Evolutionary conservation across 352 stramenopile species (phyloP), one percentile per base, ranked within the genome.

Genomic region (Phytophthora gonapodyides): DNA sequence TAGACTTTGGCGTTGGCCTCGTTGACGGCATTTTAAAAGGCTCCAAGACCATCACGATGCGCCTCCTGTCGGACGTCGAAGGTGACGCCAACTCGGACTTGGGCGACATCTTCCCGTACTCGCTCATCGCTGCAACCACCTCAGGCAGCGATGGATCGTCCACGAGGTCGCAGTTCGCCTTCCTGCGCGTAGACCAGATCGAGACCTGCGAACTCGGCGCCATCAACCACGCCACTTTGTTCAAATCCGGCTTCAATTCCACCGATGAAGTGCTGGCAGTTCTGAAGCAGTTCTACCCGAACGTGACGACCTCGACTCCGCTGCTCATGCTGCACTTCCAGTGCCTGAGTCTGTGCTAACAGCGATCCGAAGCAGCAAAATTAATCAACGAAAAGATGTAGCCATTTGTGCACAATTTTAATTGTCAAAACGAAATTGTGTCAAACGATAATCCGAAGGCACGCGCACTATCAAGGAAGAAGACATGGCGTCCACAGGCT

Each of bases 21-120:
- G 75, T 84, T 5, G 43, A 60, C 1, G 69, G 72, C 17, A 82
- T 92, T 27, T 40, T 83, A 1, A 16, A 38, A 5, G 50, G 71
- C 51, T 54, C 52, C 5, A 93, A 93, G 54, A 80, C 64, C 0
- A 71, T 89, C 33, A 93, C 81, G 19, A 91, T 93, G 76, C 84
- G 83, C 1, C 67, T 91, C 5, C 15, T 74, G 7, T 87, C 78
- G 1, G 83, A 89, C 49, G 41, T 75, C 3, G 34, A 67, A 15
- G 50, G 66, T 38, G 81, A 93, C 44, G 12, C 5, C 1, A 86
- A 88, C 44, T 93, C 84, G 30, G 76, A 89, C 52, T 63, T 93
- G 15, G 10, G 30, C 8, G 35, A 40, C 2, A 78, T 89, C 8
- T 78, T 69, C 33, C 38, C 35, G 2, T 60, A 71, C 35, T 71